Evolutionary conservation across 257 asterid genomes (phyloP), one percentile per base, ranked within the genome.

Genomic region (Nicotiana benthamiana): DNA sequence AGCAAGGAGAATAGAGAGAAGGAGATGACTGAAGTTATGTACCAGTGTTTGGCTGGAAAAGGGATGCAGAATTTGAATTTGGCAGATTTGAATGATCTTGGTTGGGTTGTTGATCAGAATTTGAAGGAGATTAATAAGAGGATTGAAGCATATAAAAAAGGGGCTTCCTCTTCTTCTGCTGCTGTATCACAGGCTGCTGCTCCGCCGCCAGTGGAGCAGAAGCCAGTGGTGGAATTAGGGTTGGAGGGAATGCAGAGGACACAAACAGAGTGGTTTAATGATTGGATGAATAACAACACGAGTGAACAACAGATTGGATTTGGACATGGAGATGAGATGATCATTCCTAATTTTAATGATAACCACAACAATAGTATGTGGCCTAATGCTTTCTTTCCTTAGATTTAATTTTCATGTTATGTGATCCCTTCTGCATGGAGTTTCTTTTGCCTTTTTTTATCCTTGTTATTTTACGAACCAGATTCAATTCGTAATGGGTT

Each of bases 1-100:
- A 89, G 83, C 74, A 91, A 88, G 82, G 96, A 92, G 30, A 93
- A 93, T n/a, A 84, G 94, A 1, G 93, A 92, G 59, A 92, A 89
- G 87, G 96, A 93, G 80, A 80, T 93, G 24, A 90, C 93, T 0
- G 91, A 89, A 34, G 80, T 92, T 17, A 91, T 94, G 98, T 89
- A 88, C 68, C 90, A 89, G 28, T 91, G 94, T 63, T 68, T 94
- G 64, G 79, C 87, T 0, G 98, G 97, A 2, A 91, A 88, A 65
- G 86, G 87, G 40, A 5, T 91, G 52, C 88, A 87, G 16, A 88
- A 85, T 22, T 22, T 94, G 80, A 85, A 27, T 0, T 32, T 89
- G 63, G 82, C 88, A 4, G 98, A 94, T 48, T 75, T 94, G 79
- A 87, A 88, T 61, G 96, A 94, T 28, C 80, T 94, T 65, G 89